These are phyloP conservation scores for Cylindrodendrum hubeiense DNA, from an alignment of 2,329 filamentous ascomycete genomes.

Conservation along the genomic window DNA sequence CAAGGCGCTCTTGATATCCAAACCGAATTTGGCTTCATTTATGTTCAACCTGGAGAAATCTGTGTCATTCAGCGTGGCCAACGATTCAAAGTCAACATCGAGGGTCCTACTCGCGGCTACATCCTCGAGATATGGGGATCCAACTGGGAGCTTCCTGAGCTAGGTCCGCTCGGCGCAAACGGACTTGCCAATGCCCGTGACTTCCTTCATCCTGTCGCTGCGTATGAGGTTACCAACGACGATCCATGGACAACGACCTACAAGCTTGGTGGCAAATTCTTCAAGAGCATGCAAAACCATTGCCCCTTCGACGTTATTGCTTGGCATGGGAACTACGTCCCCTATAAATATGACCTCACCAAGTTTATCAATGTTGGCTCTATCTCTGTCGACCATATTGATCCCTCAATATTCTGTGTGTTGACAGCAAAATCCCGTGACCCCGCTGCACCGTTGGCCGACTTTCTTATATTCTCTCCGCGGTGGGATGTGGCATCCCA, in stretches of 20 bases:
- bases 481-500: constrained; percentile 72
- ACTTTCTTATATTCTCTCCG: constrained; percentile 77
- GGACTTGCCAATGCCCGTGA: constrained; percentile 74
- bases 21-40: constrained; percentile 73
- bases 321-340: constrained; percentile 77
- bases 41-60: constrained; percentile 76
- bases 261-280: constrained; percentile 73
- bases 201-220: constrained; percentile 72
- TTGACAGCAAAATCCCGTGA: constrained; percentile 69
- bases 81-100: constrained; percentile 52
- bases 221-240: constrained; percentile 63
- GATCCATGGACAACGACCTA: constrained; percentile 68
- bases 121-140: constrained; percentile 75
- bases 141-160: constrained; percentile 74
- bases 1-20: constrained; percentile 75
- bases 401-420: constrained; percentile 75
- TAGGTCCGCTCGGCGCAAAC: constrained; percentile 76
- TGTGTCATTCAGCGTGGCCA: constrained; percentile 74
- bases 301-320: constrained; percentile 78
- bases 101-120: constrained; percentile 73
- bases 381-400: constrained; percentile 66
- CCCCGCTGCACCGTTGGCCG: constrained; percentile 67
- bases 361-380: constrained; percentile 67
- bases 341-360: constrained; percentile 68
- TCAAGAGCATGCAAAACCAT: constrained; percentile 70